phyloP scores from a whole-genome alignment of 495 filamentous ascomycete genomes.

The Xylaria grammica region DNA sequence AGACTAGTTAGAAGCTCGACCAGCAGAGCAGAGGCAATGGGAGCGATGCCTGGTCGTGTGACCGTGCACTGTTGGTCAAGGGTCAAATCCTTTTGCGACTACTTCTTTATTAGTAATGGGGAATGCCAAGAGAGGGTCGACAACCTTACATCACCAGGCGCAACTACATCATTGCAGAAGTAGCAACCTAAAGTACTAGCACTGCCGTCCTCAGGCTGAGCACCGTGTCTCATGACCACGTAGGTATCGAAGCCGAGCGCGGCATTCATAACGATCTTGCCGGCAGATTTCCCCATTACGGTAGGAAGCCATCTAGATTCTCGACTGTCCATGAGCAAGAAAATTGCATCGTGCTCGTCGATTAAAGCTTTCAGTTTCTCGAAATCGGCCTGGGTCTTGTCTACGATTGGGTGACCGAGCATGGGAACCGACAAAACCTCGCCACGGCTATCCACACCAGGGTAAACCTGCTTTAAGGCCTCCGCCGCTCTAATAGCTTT shows the following conservation, averaged over 20 bases:
- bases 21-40: constrained; percentile 89
- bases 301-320: constrained; percentile 97
- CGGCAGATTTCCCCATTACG: constrained; percentile 90
- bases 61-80: constrained; percentile 98
- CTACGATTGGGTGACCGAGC: constrained; percentile 85
- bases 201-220: constrained; percentile 54
- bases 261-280: constrained; percentile 95
- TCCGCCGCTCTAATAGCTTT: constrained; percentile 86
- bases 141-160: constrained; percentile 83
- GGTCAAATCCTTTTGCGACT: constrained; percentile 92
- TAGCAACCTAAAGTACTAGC: constrained; percentile 85
- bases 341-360: constrained; percentile 88
- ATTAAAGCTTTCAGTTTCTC: constrained; percentile 74
- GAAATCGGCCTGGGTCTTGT: constrained; percentile 74
- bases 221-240: constrained; percentile 94
- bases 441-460: constrained; percentile 81
- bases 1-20: constrained; percentile 89
- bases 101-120: constrained; percentile 47
- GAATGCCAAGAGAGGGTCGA: not conserved
- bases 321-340: constrained; percentile 94
- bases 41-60: constrained; percentile 88
- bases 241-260: constrained; percentile 96
- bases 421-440: constrained; percentile 87
- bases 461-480: constrained; percentile 84
- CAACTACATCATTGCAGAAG: constrained; percentile 98